Percentiles rank a stretch among this genome's conserved stretches.
These are phyloP conservation scores for Limonium bicolor DNA, from an alignment of 148 eudicot species.

Conservation along the genomic window DNA sequence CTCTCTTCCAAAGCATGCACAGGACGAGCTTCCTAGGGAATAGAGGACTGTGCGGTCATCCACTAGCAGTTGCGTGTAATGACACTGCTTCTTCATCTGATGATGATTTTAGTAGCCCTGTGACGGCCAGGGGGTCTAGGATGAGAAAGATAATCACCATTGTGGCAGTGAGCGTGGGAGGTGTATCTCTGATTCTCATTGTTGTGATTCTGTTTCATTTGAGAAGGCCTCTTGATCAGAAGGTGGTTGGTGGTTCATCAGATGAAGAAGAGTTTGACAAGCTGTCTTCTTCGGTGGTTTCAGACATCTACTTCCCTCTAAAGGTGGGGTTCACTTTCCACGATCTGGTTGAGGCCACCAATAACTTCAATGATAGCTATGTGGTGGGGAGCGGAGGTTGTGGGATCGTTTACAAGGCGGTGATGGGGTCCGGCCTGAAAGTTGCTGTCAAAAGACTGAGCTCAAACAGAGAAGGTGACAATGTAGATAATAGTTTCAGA, in stretches of 20 bases:
- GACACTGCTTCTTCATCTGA: slow-evolving; percentile 15
- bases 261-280: slow-evolving; percentile 24
- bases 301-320: slow-evolving; percentile 88
- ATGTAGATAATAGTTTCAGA: slow-evolving; percentile 65
- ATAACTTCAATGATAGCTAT: slow-evolving; percentile 52
- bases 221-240: slow-evolving; percentile 58
- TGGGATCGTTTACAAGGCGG: slow-evolving; percentile 89
- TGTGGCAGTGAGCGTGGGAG: slow-evolving; percentile 49
- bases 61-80: slow-evolving; percentile 36
- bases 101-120: too few relatives aligned
- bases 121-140: slow-evolving; percentile 13
- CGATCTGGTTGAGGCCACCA: slow-evolving; percentile 73
- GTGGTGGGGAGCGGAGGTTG: slow-evolving; percentile 81
- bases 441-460: slow-evolving; percentile 80
- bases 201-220: slow-evolving; percentile 36
- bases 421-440: slow-evolving; percentile 43
- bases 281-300: slow-evolving; percentile 24
- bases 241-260: slow-evolving; percentile 20
- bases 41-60: slow-evolving; percentile 73
- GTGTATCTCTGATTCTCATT: slow-evolving; percentile 73
- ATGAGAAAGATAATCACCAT: slow-evolving; percentile 44
- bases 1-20: slow-evolving; percentile 55
- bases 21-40: slow-evolving; percentile 61
- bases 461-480: slow-evolving; percentile 89
- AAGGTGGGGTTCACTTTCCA: slow-evolving; percentile 88